Evolutionary conservation across 2,329 filamentous ascomycete species (phyloP), one percentile per base, ranked within the genome.

Genomic region (Elsinoe batatas): DNA sequence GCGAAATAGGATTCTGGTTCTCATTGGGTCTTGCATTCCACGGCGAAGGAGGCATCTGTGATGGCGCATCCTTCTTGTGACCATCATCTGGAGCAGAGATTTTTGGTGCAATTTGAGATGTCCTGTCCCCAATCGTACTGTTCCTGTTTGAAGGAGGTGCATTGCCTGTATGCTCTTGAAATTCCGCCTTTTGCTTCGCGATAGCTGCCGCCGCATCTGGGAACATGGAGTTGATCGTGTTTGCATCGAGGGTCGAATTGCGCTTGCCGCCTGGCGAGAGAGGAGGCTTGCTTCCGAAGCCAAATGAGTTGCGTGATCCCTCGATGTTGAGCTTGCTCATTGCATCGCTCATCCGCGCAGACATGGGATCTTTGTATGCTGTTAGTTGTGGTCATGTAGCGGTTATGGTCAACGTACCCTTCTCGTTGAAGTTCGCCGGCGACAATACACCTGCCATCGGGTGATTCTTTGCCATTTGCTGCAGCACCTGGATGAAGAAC

Each of bases 401-500:
- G 36, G 17, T 20, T 10, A 18, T 20, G 5, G 15, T 18, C 30
- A 51, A 67, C 75, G 65, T 72, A 93, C 90, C 90, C 77, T 96
- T 97, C 69, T 97, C 93, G 53, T 79, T 79, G 71, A 97, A 96
- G 68, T 90, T 95, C 56, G 93, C 87, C 30, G 93, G 93, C 26
- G 93, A 97, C 53, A 98, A 73, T 36, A 98, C 86, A 54, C 91
- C 88, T 35, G 91, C 95, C 88, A 97, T 94, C 26, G 93, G 93
- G 71, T 97, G 91, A 66, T 85, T 95, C 75, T 96, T 95, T 61
- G 91, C 91, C 93, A 97, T 98, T 71, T 98, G 93, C 76, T 97
- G 91, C 64, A 98, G 77, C 46, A 98, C 90, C 73, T 97, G 91
- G 63, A 97, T 97, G 74, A 98, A 98, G 78, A 98, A 98, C 56